Percentiles rank a stretch among this genome's conserved stretches.
These are phyloP conservation scores for Pezicula neosporulosa DNA, from an alignment of 2,329 filamentous ascomycete genomes.

Conservation along the genomic window DNA sequence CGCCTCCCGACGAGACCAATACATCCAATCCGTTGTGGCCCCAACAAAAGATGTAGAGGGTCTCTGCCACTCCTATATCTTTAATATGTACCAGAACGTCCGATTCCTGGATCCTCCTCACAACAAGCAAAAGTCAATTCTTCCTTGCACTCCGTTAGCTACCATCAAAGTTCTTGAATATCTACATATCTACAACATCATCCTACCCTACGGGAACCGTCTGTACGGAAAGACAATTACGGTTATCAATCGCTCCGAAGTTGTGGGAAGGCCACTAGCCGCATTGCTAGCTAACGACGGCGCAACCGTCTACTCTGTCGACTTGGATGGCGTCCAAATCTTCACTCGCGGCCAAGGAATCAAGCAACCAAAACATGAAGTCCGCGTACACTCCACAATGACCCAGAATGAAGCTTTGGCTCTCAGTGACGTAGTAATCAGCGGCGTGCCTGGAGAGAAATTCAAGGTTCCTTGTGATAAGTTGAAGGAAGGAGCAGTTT, in stretches of 20 bases:
- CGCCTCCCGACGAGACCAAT: constrained; percentile 84
- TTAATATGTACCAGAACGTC: constrained; percentile 99
- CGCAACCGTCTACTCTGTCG: constrained; percentile 91
- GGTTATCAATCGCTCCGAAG: constrained; percentile 93
- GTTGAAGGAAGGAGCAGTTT: constrained; percentile 88
- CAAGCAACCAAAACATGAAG: constrained; percentile 80
- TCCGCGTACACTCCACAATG: constrained; percentile 72
- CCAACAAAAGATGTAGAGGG: constrained; percentile 94
- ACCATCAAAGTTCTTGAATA: constrained; percentile 97
- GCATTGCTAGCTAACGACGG: constrained; percentile 95
- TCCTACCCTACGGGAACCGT: constrained; percentile 88
- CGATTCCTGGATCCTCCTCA: constrained; percentile 81
- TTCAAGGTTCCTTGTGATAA: constrained; percentile 88
- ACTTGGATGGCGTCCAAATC: constrained; percentile 85
- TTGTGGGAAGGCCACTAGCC: constrained; percentile 88
- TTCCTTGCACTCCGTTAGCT: constrained; percentile 93
- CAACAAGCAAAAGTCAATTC: constrained; percentile 81
- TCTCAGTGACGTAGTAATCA: constrained; percentile 90
- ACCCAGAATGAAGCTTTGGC: constrained; percentile 77
- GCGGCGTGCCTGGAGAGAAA: constrained; percentile 80
- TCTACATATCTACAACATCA: constrained; percentile 93
- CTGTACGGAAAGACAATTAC: constrained; percentile 93
- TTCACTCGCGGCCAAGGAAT: constrained; percentile 90
- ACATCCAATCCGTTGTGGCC: constrained; percentile 91
- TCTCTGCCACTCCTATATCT: constrained; percentile 87